Conservation (phyloP, 2,329 filamentous ascomycete species). For the Aureobasidium pullulans region DNA sequence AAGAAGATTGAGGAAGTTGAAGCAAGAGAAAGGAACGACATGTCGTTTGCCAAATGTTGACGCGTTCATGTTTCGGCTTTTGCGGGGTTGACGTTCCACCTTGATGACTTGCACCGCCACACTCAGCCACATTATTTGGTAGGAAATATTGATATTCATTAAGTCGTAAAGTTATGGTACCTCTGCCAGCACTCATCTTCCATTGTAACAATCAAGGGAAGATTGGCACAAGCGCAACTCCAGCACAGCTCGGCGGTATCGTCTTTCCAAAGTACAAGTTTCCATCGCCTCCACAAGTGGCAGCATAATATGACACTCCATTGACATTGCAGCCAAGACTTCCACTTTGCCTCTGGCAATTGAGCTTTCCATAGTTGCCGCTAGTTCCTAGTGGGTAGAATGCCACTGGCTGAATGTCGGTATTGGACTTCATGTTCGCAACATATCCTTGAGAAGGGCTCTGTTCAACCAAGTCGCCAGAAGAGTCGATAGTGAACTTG, state of each 20-base stretch:
- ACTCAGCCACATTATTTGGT: not conserved
- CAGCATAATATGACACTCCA: not conserved
- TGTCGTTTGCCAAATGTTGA: not conserved
- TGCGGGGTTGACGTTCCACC: not conserved
- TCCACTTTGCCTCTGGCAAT: not conserved
- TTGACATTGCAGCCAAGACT: not conserved
- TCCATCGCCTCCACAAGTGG: not conserved
- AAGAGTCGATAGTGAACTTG: constrained; percentile 6
- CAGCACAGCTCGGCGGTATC: not conserved
- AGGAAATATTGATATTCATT: too few relatives aligned
- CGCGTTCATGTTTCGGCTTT: constrained; percentile 3
- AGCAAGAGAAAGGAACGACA: constrained; percentile 22
- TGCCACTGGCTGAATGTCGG: not conserved
- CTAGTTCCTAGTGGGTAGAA: not conserved
- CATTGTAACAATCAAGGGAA: not conserved
- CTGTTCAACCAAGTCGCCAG: constrained; percentile 4
- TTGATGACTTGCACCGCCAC: constrained; percentile 6
- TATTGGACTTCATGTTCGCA: not conserved
- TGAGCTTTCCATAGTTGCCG: not conserved
- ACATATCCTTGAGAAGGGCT: constrained; percentile 6
- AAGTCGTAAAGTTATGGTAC: too few relatives aligned
- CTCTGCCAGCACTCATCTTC: not conserved
- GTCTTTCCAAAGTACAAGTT: not conserved
- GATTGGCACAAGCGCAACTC: not conserved
- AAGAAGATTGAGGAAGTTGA: not conserved